Conservation (phyloP, 2,329 filamentous ascomycete species). For the Trichoderma brevicompactum region DNA sequence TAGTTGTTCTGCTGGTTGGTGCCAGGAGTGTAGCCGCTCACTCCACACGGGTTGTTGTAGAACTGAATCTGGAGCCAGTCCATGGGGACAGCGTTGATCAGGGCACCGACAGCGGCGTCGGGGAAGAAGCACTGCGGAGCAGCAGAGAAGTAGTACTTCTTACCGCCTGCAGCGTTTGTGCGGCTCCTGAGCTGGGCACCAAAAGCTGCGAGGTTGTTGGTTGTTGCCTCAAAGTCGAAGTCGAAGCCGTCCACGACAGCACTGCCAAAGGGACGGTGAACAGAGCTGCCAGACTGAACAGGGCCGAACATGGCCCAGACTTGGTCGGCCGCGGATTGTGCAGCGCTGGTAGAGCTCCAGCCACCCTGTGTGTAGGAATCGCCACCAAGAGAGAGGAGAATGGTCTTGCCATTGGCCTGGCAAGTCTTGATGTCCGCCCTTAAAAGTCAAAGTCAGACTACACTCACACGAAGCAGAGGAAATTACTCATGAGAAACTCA, state of each 20-base stretch:
- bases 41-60: constrained; percentile 71
- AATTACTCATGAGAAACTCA: constrained; percentile 43
- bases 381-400: constrained; percentile 73
- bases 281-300: constrained; percentile 44
- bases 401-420: constrained; percentile 68
- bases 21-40: constrained; percentile 54
- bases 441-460: neutral
- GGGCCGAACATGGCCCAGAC: constrained; percentile 76
- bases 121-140: constrained; percentile 72
- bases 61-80: constrained; percentile 69
- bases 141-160: constrained; percentile 65
- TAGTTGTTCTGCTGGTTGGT: constrained; percentile 55
- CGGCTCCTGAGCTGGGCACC: constrained; percentile 59
- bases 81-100: constrained; percentile 60
- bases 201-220: constrained; percentile 65
- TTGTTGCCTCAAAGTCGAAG: constrained; percentile 70
- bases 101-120: constrained; percentile 61
- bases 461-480: too few relatives aligned
- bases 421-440: constrained; percentile 61
- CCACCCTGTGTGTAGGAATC: constrained; percentile 71
- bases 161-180: constrained; percentile 57
- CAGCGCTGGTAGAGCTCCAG: constrained; percentile 58
- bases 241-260: constrained; percentile 75
- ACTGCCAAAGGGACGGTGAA: constrained; percentile 67
- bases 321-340: constrained; percentile 60